Evolutionary conservation across 352 stramenopile genomes (phyloP), one percentile per base, ranked within the genome.

Genomic region (Globisporangium solare): DNA sequence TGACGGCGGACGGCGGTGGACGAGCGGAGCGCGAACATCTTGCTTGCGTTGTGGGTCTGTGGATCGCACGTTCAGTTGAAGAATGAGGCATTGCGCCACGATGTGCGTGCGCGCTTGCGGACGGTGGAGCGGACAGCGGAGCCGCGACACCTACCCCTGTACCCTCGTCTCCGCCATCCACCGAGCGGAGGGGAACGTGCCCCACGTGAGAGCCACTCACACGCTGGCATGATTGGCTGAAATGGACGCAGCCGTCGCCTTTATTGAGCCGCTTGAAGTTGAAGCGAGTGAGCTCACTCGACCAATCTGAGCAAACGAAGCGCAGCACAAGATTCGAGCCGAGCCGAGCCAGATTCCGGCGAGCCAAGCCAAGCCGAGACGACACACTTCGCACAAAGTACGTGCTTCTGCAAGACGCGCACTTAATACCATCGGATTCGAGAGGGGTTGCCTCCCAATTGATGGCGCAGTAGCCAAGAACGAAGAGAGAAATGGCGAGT

Each of bases 21-120:
- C 21, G 71, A 58, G 55, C 74, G 75, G 47, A 88, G 56, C 14
- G 75, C 64, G 41, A 86, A 79, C 79, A 89, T 89, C 47, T 35
- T 35, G 27, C 4, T n/a, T n/a, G 27, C 0, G 17, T 47, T n/a
- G n/a, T n/a, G n/a, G 54, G 14, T 42, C 7, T 43, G 13, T 31
- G 40, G 47, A 56, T 40, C 43, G 40, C 39, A n/a, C 11, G 51
- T 49, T 51, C 56, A 64, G 64, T 64, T 45, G 48, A 42, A 53
- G 64, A 65, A 61, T 70, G 63, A 60, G n/a, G 27, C 27, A 35
- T 35, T 10, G 7, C 6, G 27, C 27, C 27, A 35, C 27, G 27
- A 35, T 6, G 27, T 35, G 27, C 27, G 27, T 35, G 27, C 5
- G 27, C 7, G 3, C 10, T 35, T 35, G 27, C 2, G 24, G 2